Conservation (phyloP, 371 early-diverging fungal genomes). For the Mucor sp. region DNA sequence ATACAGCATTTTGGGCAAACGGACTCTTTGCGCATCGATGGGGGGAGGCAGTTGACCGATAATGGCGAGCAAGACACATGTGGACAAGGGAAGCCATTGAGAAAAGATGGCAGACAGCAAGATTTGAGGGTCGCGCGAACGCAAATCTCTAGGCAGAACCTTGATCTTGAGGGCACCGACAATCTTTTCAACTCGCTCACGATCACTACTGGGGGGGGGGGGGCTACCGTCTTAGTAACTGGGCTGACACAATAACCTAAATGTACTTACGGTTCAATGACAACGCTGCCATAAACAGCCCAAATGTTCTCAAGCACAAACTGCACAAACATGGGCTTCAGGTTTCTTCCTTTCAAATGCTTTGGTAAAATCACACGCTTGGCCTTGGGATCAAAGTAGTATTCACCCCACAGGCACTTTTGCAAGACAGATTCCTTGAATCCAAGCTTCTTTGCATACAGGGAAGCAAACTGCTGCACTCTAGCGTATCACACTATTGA, state of each 20-base stretch:
- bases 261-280: slow-evolving; percentile 63
- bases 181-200: slow-evolving; percentile 91
- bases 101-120: slow-evolving; percentile 80
- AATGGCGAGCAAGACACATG: slow-evolving; percentile 75
- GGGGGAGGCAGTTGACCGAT: slow-evolving; percentile 93
- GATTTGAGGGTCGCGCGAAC: slow-evolving; percentile 80
- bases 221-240: too few species aligned
- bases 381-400: slow-evolving; percentile 92
- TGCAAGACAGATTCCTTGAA: slow-evolving; percentile 76
- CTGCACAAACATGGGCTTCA: slow-evolving; percentile 96
- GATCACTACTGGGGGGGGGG: slow-evolving; percentile 72
- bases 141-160: slow-evolving; percentile 84
- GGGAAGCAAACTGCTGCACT: slow-evolving; percentile 86
- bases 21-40: slow-evolving; percentile 72
- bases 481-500: slow-evolving; percentile 43
- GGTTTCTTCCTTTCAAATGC: slow-evolving; percentile 75
- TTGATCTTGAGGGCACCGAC: slow-evolving; percentile 85
- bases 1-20: slow-evolving; percentile 81
- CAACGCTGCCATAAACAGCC: slow-evolving; percentile 90
- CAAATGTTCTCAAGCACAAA: slow-evolving; percentile 94
- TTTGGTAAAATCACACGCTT: slow-evolving; percentile 88
- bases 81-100: slow-evolving; percentile 84
- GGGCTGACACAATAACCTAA: too few species aligned
- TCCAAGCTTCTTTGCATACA: slow-evolving; percentile 90
- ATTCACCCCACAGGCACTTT: slow-evolving; percentile 95